Evolutionary conservation across 2,329 filamentous ascomycete species (phyloP).

Genomic region (Ceratocystis variospora): DNA sequence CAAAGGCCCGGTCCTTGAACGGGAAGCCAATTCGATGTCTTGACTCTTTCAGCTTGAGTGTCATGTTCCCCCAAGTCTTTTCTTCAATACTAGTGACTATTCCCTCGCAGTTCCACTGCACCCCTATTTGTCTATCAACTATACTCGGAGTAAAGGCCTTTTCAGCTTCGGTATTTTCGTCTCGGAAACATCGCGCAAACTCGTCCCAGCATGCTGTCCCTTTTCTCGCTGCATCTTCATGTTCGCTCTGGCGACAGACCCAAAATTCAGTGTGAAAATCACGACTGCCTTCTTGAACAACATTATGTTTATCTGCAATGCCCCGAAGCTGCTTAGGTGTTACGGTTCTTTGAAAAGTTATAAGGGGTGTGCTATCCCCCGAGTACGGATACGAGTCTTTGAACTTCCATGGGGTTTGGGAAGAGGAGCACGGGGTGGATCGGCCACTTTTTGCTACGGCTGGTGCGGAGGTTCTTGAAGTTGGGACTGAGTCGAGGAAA

Average conservation of each 20-base stretch:
- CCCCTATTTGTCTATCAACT: constrained; percentile 25
- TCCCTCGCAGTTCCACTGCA: constrained; percentile 33
- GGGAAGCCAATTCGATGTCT: constrained; percentile 47
- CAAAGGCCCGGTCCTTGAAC: constrained; percentile 52
- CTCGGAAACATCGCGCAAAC: constrained; percentile 46
- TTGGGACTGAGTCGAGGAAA: constrained; percentile 43
- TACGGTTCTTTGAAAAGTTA: constrained; percentile 40
- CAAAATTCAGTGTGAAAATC: constrained; percentile 39
- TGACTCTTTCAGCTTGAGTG: constrained; percentile 47
- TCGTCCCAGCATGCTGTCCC: constrained; percentile 51
- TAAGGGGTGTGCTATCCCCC: constrained; percentile 37
- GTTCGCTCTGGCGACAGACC: constrained; percentile 49
- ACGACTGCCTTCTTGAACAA: constrained; percentile 20
- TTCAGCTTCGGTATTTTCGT: constrained; percentile 32
- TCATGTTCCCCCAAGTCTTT: constrained; percentile 34
- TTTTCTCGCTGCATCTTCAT: constrained; percentile 36
- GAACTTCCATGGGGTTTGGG: constrained; percentile 32
- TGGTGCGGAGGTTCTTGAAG: constrained; percentile 22
- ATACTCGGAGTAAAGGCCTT: constrained; percentile 30
- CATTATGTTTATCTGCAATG: constrained; percentile 27
- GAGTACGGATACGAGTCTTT: constrained; percentile 37
- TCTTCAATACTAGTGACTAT: constrained; percentile 29
- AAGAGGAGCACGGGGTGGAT: not conserved
- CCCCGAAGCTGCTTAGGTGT: constrained; percentile 31
- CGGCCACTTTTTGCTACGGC: not conserved